A percentile compares a stretch with the other conserved stretches of the same genome.
Evolutionary conservation across 1,284 basidiomycete species (phyloP).

Genomic region (Cutaneotrichosporon dermatis): DNA sequence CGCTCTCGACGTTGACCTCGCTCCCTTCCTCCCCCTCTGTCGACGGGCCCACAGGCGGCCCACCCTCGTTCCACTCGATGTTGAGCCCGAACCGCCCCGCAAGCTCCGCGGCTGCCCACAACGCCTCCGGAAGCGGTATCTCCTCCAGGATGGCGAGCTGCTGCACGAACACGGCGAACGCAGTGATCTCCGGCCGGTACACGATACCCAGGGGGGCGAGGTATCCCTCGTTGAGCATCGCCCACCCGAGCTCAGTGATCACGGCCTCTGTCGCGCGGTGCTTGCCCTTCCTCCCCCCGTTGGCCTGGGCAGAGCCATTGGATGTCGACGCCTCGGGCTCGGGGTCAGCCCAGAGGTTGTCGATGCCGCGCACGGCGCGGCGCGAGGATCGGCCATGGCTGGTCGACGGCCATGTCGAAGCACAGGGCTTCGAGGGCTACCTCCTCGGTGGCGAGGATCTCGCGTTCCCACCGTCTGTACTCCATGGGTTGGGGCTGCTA

Average conservation of each 20-base stretch:
- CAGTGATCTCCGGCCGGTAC: constrained; percentile 26
- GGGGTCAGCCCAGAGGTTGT: constrained; percentile 11
- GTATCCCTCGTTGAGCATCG: constrained; percentile 28
- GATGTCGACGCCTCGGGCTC: too few species aligned
- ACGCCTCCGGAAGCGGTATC: constrained; percentile 19
- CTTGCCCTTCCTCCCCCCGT: constrained; percentile 9
- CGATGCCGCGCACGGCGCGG: constrained; percentile 56
- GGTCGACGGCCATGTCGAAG: constrained; percentile 82
- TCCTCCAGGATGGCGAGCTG: constrained; percentile 25
- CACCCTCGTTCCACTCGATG: constrained; percentile 8
- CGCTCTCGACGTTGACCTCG: too few species aligned
- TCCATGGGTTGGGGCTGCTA: constrained; percentile 53
- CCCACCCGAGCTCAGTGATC: constrained; percentile 28
- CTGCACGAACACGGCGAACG: constrained; percentile 28
- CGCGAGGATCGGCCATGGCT: constrained; percentile 70
- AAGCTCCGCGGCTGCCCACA: constrained; percentile 25
- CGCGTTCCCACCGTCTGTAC: constrained; percentile 65
- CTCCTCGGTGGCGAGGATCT: constrained; percentile 76
- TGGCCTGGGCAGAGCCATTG: background rate
- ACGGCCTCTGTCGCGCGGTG: constrained; percentile 20
- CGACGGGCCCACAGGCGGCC: too few species aligned
- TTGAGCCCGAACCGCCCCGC: constrained; percentile 29
- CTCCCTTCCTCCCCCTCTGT: too few species aligned
- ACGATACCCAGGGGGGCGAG: constrained; percentile 30
- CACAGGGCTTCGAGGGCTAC: constrained; percentile 79